These are phyloP conservation scores for Macrophomina tecta DNA, from an alignment of 2,329 filamentous ascomycete genomes.

Conservation along the genomic window DNA sequence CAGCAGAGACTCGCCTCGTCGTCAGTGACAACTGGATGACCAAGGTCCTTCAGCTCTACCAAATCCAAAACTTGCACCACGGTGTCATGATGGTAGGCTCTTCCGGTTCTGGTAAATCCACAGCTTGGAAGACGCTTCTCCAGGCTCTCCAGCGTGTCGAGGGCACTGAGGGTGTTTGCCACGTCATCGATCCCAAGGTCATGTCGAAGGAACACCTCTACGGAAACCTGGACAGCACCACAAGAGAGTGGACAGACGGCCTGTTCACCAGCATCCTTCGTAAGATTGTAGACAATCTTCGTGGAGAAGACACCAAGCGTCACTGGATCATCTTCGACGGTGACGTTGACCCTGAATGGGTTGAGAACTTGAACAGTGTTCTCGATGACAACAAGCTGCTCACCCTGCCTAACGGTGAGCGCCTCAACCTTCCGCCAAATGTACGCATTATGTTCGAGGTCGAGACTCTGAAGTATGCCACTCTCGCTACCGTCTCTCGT, in stretches of 20 bases:
- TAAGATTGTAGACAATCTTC: constrained; percentile 98
- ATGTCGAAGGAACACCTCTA: constrained; percentile 99
- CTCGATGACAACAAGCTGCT: constrained; percentile 98
- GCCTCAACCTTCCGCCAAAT: constrained; percentile 90
- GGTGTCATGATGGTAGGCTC: constrained; percentile 99
- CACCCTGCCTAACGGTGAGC: constrained; percentile 96
- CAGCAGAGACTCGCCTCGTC: constrained; percentile 83
- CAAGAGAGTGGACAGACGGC: constrained; percentile 97
- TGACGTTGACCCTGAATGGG: constrained; percentile 99
- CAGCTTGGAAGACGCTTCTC: constrained; percentile 90
- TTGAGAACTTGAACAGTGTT: constrained; percentile 99
- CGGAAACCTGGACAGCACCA: constrained; percentile 93
- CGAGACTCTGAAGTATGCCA: constrained; percentile 96
- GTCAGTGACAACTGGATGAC: constrained; percentile 96
- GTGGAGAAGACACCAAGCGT: constrained; percentile 93
- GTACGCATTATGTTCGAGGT: constrained; percentile 99
- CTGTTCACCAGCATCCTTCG: constrained; percentile 96
- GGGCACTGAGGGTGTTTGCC: constrained; percentile 88
- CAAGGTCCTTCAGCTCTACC: constrained; percentile 94
- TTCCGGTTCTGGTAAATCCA: constrained; percentile 96
- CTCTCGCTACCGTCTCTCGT: constrained; percentile 96
- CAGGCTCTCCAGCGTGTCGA: constrained; percentile 92
- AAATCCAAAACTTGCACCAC: constrained; percentile 97
- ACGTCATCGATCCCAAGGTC: constrained; percentile 99
- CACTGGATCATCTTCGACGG: constrained; percentile 99